These are phyloP conservation scores for Raphanus sativus DNA, from an alignment of 345 rosid genomes.

Conservation along the genomic window DNA sequence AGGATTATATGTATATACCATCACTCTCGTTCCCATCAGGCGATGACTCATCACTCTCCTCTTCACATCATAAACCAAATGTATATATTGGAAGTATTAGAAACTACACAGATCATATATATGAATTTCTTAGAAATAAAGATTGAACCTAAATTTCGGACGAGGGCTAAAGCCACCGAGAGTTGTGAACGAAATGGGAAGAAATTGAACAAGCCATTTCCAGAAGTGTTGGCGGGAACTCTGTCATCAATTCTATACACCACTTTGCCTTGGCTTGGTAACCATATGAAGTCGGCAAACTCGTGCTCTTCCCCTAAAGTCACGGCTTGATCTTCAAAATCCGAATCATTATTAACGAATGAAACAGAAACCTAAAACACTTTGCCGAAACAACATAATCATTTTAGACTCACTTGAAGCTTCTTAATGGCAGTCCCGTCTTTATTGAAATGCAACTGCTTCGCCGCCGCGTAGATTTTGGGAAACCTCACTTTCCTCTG, in stretches of 20 bases:
- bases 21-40: slow-evolving; percentile 28
- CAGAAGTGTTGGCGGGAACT: not conserved
- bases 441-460: slow-evolving; percentile 87
- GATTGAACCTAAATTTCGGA: slow-evolving; percentile 50
- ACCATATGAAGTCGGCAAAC: not conserved
- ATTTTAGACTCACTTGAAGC: slow-evolving; percentile 64
- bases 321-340: slow-evolving; percentile 8
- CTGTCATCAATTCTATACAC: not conserved
- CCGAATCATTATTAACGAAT: slow-evolving; percentile 18
- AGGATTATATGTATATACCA: no score
- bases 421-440: slow-evolving; percentile 81
- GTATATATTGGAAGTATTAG: not conserved
- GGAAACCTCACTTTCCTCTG: slow-evolving; percentile 51
- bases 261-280: not conserved
- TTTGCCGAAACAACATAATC: not conserved
- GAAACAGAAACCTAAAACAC: not conserved
- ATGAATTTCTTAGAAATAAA: not conserved
- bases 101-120: not conserved
- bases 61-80: slow-evolving; percentile 24
- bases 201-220: slow-evolving; percentile 49
- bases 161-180: slow-evolving; percentile 28
- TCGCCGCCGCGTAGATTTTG: slow-evolving; percentile 79
- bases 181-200: slow-evolving; percentile 61
- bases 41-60: slow-evolving; percentile 47
- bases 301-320: not conserved